Base-by-base conservation (phyloP, 1,139 yeast genomes). In the Magnusiomyces sp. region DNA sequence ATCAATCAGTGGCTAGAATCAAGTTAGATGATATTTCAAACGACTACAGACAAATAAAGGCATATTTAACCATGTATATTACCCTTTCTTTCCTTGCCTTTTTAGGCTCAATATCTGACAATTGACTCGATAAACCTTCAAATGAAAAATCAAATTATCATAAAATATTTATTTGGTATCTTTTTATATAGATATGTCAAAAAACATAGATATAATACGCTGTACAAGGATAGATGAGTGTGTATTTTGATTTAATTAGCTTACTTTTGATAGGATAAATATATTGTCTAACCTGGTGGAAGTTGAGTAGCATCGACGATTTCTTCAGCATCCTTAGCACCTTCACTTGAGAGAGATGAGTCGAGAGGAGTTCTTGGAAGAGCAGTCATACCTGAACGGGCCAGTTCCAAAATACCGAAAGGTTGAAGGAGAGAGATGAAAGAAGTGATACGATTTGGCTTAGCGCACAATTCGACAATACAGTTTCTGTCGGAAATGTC, bases 381-480 rank as follows among this genome's bases (percentile, higher is more conserved):
- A 9, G 97, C 98, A 89, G 92, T 88, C 95, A 90, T 88, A 71
- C 98, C 98, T 23, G 95, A 84, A 71, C 98, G 81, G 46, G 97
- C 96, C 60, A 92, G 84, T 71, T 92, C 98, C 66, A 92, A 76
- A 53, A 92, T 83, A 62, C 98, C 98, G 65, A 92, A 92, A 47
- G 98, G 98, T 65, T 88, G 94, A 64, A 90, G 76, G 63, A 92
- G 79, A 58, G 86, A 87, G 65, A 92, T 79, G 69, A 89, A 89
- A 40, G 95, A 81, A 44, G 92, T 75, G 56, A 92, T 77, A 68
- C 97, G 80, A 49, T 87, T 80, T 37, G 97, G 97, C 69, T 92
- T 90, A 50, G 98, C 98, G 59, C 88, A 77, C 59, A 92, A 77
- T 73, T 92, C 98, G 50, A 92, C 90, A 63, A 92, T 82, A 66